Base-by-base conservation (phyloP, 139 green algal genomes). In the Zygnema circumcarinatum region DNA sequence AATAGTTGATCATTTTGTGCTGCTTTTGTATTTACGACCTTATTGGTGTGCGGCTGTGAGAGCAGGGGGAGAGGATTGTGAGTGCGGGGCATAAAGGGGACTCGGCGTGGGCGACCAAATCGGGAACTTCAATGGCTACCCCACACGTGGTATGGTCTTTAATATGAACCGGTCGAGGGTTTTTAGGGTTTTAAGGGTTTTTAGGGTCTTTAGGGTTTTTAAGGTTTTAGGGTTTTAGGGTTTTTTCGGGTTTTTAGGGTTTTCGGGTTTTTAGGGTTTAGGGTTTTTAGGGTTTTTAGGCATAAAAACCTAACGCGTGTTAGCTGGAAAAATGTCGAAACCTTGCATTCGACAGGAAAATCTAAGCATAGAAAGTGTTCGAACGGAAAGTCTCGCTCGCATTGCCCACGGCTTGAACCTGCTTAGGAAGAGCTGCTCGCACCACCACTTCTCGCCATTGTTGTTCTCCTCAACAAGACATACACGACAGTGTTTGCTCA, bases 51-150 rank as follows among this genome's bases (percentile, higher is more conserved):
- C 29, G 54, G 25, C 25, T 72, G 54, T 29, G 54, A 33, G 20
- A 31, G 22, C 79, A 86, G 79, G 83, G 83, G 0, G 83, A 88
- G 0, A 76, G 38, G 25, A 88, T 88, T 29, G 20, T 73, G 3
- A 87, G 73, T 25, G 73, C 74, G 25, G 32, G 83, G 3, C 69
- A 38, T 25, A 42, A 42, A 36, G 38, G 29, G 16, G 83, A 88
- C 31, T 88, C 81, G 2, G 69, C 39, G 0, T 75, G 36, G 29
- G n/a, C 25, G 21, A 89, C 86, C 39, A 76, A 88, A n/a, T 87
- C 53, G 0, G 86, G 86, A 11, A 91, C 86, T 25, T 91, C 86
- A n/a, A 91, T 91, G 86, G 86, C 86, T 3, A 79, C 38, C 38
- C 86, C 86, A 21, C 56, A 87, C 41, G 86, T 89, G 83, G 83